Evolutionary conservation across 2,329 filamentous ascomycete genomes (phyloP).

Genomic region (Huntiella savannae): DNA sequence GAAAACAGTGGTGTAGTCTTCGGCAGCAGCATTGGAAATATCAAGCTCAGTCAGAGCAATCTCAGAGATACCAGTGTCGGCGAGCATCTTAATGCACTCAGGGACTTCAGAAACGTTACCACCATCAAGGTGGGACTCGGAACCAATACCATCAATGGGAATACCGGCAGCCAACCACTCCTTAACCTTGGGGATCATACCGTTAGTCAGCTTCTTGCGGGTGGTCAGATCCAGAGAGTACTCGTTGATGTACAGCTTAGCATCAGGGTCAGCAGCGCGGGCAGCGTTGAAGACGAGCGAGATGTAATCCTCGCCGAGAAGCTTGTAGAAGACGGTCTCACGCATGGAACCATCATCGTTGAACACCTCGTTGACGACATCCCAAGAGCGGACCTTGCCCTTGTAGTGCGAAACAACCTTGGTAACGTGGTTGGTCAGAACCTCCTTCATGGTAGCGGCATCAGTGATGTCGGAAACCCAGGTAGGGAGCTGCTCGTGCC

Average conservation of each 20-base stretch:
- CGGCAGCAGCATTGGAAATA: constrained; percentile 34
- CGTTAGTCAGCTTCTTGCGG: constrained; percentile 34
- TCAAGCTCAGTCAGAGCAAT: constrained; percentile 51
- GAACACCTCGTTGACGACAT: constrained; percentile 48
- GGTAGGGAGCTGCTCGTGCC: constrained; percentile 38
- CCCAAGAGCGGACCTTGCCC: constrained; percentile 43
- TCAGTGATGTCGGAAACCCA: constrained; percentile 41
- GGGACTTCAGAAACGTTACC: constrained; percentile 26
- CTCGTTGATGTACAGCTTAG: constrained; percentile 62
- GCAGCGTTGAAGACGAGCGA: constrained; percentile 52
- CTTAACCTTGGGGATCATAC: constrained; percentile 39
- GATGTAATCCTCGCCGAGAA: constrained; percentile 53
- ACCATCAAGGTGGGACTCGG: constrained; percentile 34
- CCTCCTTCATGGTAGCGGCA: constrained; percentile 29
- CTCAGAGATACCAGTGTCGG: constrained; percentile 29
- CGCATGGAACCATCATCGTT: constrained; percentile 41
- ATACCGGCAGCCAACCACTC: constrained; percentile 43
- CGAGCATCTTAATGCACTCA: constrained; percentile 33
- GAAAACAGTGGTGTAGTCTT: constrained; percentile 39
- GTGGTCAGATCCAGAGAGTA: constrained; percentile 44
- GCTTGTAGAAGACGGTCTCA: constrained; percentile 42
- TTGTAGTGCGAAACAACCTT: constrained; percentile 39
- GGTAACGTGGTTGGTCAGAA: constrained; percentile 40
- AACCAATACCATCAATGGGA: constrained; percentile 45
- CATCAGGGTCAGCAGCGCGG: constrained; percentile 42